Conservation (phyloP, 2,329 filamentous ascomycete genomes). For the Cladosporium cucumerinum region DNA sequence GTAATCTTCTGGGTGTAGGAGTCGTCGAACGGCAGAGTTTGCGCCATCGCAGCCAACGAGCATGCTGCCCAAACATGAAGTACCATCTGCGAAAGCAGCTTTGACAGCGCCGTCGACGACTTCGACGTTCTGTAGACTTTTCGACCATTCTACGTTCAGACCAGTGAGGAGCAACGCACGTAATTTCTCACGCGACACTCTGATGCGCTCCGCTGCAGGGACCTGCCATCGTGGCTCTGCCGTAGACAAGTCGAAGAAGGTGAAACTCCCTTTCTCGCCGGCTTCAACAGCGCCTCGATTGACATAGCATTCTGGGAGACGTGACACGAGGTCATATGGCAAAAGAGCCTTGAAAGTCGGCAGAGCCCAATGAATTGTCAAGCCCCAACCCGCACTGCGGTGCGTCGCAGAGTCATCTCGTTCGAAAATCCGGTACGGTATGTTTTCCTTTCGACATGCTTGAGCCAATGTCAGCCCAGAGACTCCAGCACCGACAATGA, state of each 20-base stretch:
- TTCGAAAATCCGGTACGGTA: slow-evolving; percentile 23
- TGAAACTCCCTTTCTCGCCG: slow-evolving; percentile 50
- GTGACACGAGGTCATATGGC: slow-evolving; percentile 45
- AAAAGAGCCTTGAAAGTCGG: slow-evolving; percentile 51
- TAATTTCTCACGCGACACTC: slow-evolving; percentile 20
- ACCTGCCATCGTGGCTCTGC: slow-evolving; percentile 32
- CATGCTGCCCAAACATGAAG: slow-evolving; percentile 74
- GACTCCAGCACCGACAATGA: slow-evolving; percentile 25
- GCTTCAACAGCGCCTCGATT: slow-evolving; percentile 50
- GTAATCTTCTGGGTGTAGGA: slow-evolving; percentile 9
- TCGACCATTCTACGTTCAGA: slow-evolving; percentile 20
- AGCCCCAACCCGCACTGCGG: slow-evolving; percentile 48
- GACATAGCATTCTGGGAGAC: slow-evolving; percentile 52
- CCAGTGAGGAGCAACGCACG: slow-evolving; percentile 13
- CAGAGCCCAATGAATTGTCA: slow-evolving; percentile 63
- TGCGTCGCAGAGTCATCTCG: slow-evolving; percentile 19
- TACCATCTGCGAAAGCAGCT: slow-evolving; percentile 7
- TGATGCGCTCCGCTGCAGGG: slow-evolving; percentile 20
- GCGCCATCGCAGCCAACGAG: slow-evolving; percentile 62
- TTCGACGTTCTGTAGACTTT: slow-evolving; percentile 9
- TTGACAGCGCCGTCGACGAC: neutral
- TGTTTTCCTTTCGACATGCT: slow-evolving; percentile 20
- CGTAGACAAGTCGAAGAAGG: slow-evolving; percentile 55
- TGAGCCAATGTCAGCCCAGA: slow-evolving; percentile 23
- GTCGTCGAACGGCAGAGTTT: slow-evolving; percentile 6